Conservation (phyloP, 306 rosid genomes). For the Glycine latifolia region DNA sequence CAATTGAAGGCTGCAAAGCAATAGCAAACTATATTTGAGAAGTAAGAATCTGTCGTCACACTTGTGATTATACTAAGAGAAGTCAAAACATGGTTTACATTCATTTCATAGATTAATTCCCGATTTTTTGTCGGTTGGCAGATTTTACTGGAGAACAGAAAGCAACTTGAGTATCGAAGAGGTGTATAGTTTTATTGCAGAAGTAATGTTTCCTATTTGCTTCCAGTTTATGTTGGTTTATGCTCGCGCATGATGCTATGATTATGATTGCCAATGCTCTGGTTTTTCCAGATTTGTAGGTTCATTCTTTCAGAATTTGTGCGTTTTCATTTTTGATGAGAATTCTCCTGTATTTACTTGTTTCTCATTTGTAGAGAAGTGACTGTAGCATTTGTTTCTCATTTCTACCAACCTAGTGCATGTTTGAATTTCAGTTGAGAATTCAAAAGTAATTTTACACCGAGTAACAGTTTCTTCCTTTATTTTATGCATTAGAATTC, state of each 20-base stretch:
- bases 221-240: constrained; percentile 1
- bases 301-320: not conserved
- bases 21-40: constrained; percentile 80
- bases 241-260: too few relatives aligned
- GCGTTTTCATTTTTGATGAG: too few relatives aligned
- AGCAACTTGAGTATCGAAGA: constrained; percentile 72
- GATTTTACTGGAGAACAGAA: constrained; percentile 78
- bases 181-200: constrained; percentile 53
- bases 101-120: constrained; percentile 34
- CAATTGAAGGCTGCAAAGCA: constrained; percentile 95
- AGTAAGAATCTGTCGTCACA: constrained; percentile 50
- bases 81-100: not conserved
- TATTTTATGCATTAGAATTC: too few relatives aligned
- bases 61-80: not conserved
- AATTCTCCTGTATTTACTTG: too few relatives aligned
- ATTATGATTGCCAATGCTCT: not conserved
- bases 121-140: constrained; percentile 48
- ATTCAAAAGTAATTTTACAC: too few relatives aligned
- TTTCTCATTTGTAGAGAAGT: too few relatives aligned
- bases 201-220: constrained; percentile 26
- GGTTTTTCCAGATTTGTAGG: constrained; percentile 27
- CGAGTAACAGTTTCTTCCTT: too few relatives aligned
- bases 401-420: not conserved
- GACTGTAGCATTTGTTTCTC: too few relatives aligned
- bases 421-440: too few relatives aligned